Percentiles rank a stretch among this genome's conserved stretches.
phyloP scores from a whole-genome alignment of 345 rosid species.

The Populus tremula region DNA sequence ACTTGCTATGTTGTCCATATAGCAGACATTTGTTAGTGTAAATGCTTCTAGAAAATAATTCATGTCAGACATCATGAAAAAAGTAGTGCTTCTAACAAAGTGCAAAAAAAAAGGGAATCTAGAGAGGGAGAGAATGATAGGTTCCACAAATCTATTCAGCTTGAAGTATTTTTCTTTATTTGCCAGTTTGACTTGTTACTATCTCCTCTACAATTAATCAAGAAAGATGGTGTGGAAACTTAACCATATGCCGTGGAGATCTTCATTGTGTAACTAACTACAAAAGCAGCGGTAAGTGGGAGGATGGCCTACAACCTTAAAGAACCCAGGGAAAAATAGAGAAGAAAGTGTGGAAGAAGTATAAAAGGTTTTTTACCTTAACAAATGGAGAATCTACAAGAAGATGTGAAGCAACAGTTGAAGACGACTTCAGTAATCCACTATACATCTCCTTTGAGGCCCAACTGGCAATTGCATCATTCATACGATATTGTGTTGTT shows the following conservation, averaged over 20 bases:
- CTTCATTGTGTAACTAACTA: too few species aligned
- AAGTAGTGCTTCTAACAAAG: neutral
- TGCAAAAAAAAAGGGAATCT: neutral
- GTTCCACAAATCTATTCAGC: too few species aligned
- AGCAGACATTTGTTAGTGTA: neutral
- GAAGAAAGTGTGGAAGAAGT: neutral
- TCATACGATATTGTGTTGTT: slow-evolving; percentile 90
- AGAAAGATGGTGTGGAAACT: too few species aligned
- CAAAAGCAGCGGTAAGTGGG: neutral
- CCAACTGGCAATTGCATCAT: slow-evolving; percentile 93
- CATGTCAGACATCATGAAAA: neutral
- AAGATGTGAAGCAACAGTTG: slow-evolving; percentile 72
- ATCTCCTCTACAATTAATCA: too few species aligned
- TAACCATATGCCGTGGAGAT: too few species aligned
- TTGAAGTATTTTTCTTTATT: too few species aligned
- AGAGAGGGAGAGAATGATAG: neutral
- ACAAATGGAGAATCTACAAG: slow-evolving; percentile 88
- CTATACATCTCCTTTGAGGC: slow-evolving; percentile 98
- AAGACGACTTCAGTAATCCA: slow-evolving; percentile 71
- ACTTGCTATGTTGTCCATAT: neutral
- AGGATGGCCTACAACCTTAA: neutral
- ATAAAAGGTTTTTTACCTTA: slow-evolving; percentile 54
- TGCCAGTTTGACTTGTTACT: too few species aligned
- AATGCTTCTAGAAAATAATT: neutral
- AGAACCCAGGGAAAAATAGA: neutral